phyloP scores from a whole-genome alignment of 768 basidiomycete species.

The Rhodotorula kratochvilovae region DNA sequence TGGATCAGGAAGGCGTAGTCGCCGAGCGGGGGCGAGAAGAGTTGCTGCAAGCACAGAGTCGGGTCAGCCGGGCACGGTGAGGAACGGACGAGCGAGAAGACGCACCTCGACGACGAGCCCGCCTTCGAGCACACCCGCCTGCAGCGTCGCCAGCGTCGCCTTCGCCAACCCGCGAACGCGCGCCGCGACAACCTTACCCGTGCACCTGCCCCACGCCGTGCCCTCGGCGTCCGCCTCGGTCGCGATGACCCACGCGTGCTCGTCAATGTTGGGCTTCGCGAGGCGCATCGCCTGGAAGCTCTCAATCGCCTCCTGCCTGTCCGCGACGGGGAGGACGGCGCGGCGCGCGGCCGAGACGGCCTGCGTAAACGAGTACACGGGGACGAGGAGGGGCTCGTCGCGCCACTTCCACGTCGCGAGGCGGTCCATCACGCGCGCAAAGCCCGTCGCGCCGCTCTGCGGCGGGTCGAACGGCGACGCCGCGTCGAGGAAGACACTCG shows the following conservation, averaged over 20 bases:
- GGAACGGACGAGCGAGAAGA: conserved; percentile 14
- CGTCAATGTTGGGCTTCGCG: conserved; percentile 49
- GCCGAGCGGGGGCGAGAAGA: conserved; percentile 75
- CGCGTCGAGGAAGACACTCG: conserved; percentile 62
- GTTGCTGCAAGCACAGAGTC: conserved; percentile 53
- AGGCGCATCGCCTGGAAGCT: conserved; percentile 46
- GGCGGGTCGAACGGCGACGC: conserved; percentile 56
- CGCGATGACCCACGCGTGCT: conserved; percentile 64
- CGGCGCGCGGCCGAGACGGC: conserved; percentile 41
- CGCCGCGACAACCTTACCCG: conserved; percentile 67
- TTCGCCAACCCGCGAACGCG: conserved; percentile 68
- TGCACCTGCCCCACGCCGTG: conserved; percentile 65
- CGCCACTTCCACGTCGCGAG: conserved; percentile 67
- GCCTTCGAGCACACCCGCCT: conserved; percentile 54
- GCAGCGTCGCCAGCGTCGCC: conserved; percentile 65
- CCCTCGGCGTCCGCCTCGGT: conserved; percentile 75
- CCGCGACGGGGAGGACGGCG: conserved; percentile 46
- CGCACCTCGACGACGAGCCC: conserved; percentile 60
- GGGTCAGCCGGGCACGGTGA: neutral
- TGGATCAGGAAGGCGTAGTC: conserved; percentile 83
- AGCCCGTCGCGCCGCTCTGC: conserved; percentile 59
- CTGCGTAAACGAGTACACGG: conserved; percentile 56
- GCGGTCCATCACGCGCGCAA: conserved; percentile 66
- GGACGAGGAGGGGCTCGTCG: conserved; percentile 63
- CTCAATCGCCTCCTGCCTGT: conserved; percentile 44